Evolutionary conservation across 768 basidiomycete species (phyloP).

Genomic region (Trametes meyenii): DNA sequence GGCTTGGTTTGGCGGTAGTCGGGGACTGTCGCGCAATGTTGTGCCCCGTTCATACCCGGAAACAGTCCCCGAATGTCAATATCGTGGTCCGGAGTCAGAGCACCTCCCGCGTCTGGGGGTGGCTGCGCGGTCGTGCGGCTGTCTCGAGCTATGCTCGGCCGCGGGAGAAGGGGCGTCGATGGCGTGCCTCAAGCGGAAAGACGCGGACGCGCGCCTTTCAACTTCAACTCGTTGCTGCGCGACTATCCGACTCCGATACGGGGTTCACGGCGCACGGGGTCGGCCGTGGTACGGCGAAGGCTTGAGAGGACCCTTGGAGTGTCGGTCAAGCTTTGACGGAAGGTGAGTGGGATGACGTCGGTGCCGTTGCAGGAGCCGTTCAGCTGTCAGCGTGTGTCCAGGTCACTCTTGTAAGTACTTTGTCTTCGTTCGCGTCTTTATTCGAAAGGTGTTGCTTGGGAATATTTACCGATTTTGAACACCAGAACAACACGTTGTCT

Average conservation of each 20-base stretch:
- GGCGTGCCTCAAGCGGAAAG: too few species aligned
- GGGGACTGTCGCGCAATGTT: background rate
- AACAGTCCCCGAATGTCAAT: conserved; percentile 12
- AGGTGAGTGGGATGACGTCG: conserved; percentile 6
- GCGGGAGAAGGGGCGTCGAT: background rate
- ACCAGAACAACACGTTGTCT: too few species aligned
- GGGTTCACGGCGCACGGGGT: background rate
- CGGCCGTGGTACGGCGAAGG: background rate
- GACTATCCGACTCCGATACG: background rate
- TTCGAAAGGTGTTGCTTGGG: too few species aligned
- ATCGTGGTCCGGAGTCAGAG: background rate
- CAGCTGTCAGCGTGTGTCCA: background rate
- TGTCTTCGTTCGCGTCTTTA: background rate
- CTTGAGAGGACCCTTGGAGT: background rate
- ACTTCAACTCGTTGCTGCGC: background rate
- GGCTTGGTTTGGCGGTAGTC: background rate
- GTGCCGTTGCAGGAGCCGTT: background rate
- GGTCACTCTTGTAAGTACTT: background rate
- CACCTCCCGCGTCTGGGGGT: background rate
- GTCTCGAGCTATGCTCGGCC: background rate
- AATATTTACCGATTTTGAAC: too few species aligned
- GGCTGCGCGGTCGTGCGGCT: conserved; percentile 3
- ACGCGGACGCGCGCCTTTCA: too few species aligned
- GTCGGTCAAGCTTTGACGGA: background rate
- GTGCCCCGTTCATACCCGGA: background rate